Base-by-base conservation (phyloP, 768 basidiomycete species). In the Lactarius pseudohatsudake region DNA sequence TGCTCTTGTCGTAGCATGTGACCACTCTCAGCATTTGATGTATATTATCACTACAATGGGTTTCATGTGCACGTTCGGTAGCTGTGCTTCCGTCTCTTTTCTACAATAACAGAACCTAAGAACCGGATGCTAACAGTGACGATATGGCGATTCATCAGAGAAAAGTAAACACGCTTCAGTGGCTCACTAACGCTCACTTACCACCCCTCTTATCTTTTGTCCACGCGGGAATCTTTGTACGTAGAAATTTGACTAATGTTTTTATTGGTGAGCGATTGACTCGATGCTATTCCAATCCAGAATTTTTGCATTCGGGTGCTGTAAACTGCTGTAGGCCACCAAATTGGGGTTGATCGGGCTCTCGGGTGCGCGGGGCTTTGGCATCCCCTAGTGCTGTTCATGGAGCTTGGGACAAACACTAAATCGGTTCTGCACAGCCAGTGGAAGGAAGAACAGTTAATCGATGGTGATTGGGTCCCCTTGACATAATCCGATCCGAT, bases 11-110 rank as follows among this genome's bases (percentile, higher is more conserved):
- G 22, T 66, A 50, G 45, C 45, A 36, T 54, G 66, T 38, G 45
- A 64, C 55, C 64, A 59, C 59, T 63, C 65, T 61, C 62, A 63
- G 41, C 67, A 70, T 59, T 64, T 70, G 63, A 68, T 69, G 69
- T 70, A 70, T 58, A 65, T 60, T 70, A 70, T 65, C 64, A 68
- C 45, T 64, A 61, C 69, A 70, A 53, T 62, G 57, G 43, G 66
- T 34, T 64, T 30, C 47, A 64, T 45, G 50, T 56, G 61, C 34
- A 45, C 40, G 34, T 41, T 43, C 63, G 62, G 50, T 64, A 64
- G 50, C 57, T 55, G 64, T 61, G 66, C 53, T 63, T 67, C 66
- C 57, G 38, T 56, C 34, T 59, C 32, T 34, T 45, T 56, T 34
- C 43, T n/a, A 47, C 47, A 32, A n/a, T 26, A 45, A 18, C 50